phyloP scores from a whole-genome alignment of 352 stramenopile species.

The Elongisporangium prolatum region DNA sequence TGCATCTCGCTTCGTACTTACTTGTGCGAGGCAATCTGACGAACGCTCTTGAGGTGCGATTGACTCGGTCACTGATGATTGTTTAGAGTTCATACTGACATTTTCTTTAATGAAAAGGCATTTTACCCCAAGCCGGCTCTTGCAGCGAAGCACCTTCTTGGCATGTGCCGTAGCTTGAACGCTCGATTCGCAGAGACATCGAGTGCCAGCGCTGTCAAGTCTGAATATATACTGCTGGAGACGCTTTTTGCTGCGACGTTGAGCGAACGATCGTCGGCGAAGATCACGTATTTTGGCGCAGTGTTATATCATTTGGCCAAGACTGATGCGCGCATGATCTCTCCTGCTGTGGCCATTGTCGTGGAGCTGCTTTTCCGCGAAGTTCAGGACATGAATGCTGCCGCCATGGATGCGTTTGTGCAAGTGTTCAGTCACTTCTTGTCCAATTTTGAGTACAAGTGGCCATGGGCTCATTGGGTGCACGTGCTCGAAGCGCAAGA shows the following conservation, averaged over 20 bases:
- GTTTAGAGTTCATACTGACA: background rate
- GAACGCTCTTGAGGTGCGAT: slow-evolving; percentile 42
- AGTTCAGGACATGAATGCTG: slow-evolving; percentile 65
- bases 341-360: slow-evolving; percentile 71
- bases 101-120: slow-evolving; percentile 16
- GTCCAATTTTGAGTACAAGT: slow-evolving; percentile 88
- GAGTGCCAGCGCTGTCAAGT: slow-evolving; percentile 35
- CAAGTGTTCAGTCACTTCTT: slow-evolving; percentile 82
- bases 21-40: slow-evolving; percentile 46
- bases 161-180: slow-evolving; percentile 53
- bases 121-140: slow-evolving; percentile 68
- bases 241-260: slow-evolving; percentile 62
- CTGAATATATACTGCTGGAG: slow-evolving; percentile 78
- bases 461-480: slow-evolving; percentile 72
- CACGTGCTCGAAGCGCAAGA: slow-evolving; percentile 75
- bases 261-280: slow-evolving; percentile 32
- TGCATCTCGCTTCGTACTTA: slow-evolving; percentile 72
- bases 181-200: slow-evolving; percentile 36
- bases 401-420: slow-evolving; percentile 58
- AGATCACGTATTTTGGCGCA: slow-evolving; percentile 60
- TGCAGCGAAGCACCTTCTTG: slow-evolving; percentile 66
- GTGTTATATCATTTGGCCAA: slow-evolving; percentile 81
- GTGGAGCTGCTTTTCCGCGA: slow-evolving; percentile 84
- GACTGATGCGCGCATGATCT: slow-evolving; percentile 54
- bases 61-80: background rate